phyloP scores from a whole-genome alignment of 495 filamentous ascomycete genomes.

The Neurospora sp. region DNA sequence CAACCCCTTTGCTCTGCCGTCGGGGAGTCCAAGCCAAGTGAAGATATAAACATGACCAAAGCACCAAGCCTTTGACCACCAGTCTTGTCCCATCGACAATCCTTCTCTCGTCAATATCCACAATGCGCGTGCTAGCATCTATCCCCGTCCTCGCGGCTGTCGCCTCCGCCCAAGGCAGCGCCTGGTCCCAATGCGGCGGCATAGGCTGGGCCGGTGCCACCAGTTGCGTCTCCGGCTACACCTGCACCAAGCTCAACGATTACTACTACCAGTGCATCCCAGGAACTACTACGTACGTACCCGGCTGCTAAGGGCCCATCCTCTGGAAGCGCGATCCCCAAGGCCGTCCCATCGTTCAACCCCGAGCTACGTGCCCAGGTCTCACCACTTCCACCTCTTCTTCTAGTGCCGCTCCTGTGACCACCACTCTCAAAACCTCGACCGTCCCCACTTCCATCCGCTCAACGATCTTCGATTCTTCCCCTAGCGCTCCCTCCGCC shows the following conservation, averaged over 20 bases:
- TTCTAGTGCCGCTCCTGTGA: constrained; percentile 2
- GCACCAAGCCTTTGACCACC: background rate
- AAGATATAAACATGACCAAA: background rate
- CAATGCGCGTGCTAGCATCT: constrained; percentile 7
- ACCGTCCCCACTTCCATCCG: constrained; percentile 1
- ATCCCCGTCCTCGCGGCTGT: constrained; percentile 8
- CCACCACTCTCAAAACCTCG: constrained; percentile 1
- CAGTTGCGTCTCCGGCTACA: constrained; percentile 8
- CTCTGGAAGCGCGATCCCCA: background rate
- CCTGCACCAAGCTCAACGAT: constrained; percentile 5
- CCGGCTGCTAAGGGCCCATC: background rate
- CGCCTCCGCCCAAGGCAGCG: constrained; percentile 13
- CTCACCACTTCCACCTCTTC: constrained; percentile 9
- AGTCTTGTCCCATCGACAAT: background rate
- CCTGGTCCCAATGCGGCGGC: constrained; percentile 15
- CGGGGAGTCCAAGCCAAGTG: background rate
- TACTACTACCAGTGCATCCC: background rate
- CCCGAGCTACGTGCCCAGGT: constrained; percentile 5
- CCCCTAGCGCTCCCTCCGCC: constrained; percentile 11
- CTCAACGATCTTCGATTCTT: background rate
- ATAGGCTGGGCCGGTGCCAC: constrained; percentile 2
- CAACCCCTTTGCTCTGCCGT: background rate
- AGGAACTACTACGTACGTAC: constrained; percentile 8
- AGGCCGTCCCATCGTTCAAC: constrained; percentile 1
- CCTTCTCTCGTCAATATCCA: background rate